Evolutionary conservation across 805 yeast genomes (phyloP).

Genomic region (Saturnispora silvae): DNA sequence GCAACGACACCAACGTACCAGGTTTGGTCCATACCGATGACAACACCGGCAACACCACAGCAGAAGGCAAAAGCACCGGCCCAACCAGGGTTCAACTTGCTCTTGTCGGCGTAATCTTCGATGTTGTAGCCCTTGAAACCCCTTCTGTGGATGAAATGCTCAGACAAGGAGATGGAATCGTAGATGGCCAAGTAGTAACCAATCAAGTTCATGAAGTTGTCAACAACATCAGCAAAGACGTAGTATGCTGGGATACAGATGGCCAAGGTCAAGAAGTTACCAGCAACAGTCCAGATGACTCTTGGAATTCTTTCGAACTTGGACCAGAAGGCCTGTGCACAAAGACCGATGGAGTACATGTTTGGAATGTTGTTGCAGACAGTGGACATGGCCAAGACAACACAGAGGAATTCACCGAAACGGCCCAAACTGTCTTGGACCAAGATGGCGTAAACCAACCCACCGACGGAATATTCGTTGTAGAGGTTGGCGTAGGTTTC

Average conservation of each 20-base stretch:
- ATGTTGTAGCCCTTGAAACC: conserved; percentile 54
- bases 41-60: conserved; percentile 80
- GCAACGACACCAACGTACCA: conserved; percentile 76
- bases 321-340: conserved; percentile 79
- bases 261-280: conserved; percentile 69
- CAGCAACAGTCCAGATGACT: conserved; percentile 68
- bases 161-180: conserved; percentile 63
- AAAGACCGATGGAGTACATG: conserved; percentile 81
- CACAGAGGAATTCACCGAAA: conserved; percentile 85
- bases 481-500: conserved; percentile 41
- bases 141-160: conserved; percentile 70
- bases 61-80: conserved; percentile 75
- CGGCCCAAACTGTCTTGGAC: conserved; percentile 76
- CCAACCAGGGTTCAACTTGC: conserved; percentile 57
- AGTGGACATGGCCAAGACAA: conserved; percentile 72
- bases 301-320: conserved; percentile 70
- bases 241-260: conserved; percentile 85
- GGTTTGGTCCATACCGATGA: conserved; percentile 75
- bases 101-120: conserved; percentile 46
- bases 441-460: conserved; percentile 67
- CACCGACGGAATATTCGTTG: conserved; percentile 55
- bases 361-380: conserved; percentile 89
- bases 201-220: conserved; percentile 82
- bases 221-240: conserved; percentile 61
- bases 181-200: conserved; percentile 88